Conservation (phyloP, 495 filamentous ascomycete species). For the Thermochaetoides thermophila region DNA sequence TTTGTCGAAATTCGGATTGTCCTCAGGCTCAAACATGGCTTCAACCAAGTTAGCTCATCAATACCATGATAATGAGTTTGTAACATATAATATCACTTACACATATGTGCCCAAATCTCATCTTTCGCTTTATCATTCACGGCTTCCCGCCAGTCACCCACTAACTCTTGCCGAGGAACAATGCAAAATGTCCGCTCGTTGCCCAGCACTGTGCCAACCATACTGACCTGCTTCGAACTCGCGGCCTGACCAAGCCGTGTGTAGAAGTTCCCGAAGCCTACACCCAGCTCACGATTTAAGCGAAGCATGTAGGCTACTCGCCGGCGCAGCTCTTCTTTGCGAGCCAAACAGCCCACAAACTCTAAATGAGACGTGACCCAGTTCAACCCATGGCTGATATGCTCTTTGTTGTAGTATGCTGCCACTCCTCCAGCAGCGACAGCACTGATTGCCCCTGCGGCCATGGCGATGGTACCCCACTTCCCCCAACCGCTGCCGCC, state of each 20-base stretch:
- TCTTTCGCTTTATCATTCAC: conserved; percentile 66
- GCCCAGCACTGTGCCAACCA: conserved; percentile 37
- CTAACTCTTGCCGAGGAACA: conserved; percentile 42
- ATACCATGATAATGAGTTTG: no score
- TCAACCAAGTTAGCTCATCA: no score
- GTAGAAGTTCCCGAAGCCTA: conserved; percentile 70
- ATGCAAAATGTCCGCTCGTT: conserved; percentile 69
- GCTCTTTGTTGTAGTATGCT: conserved; percentile 69
- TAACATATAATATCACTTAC: no score
- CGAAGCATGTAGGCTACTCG: conserved; percentile 44
- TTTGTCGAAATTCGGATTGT: conserved; percentile 64
- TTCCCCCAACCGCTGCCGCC: conserved; percentile 35
- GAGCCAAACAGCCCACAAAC: conserved; percentile 78
- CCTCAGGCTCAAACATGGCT: conserved; percentile 68
- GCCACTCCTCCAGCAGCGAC: conserved; percentile 79
- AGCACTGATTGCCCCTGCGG: conserved; percentile 65
- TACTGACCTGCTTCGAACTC: conserved; percentile 23
- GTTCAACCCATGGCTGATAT: conserved; percentile 50
- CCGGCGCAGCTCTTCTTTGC: conserved; percentile 56
- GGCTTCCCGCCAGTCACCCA: conserved; percentile 45
- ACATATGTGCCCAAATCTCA: conserved; percentile 71
- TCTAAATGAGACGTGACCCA: conserved; percentile 91
- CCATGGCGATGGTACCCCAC: conserved; percentile 75
- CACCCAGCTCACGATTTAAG: conserved; percentile 37
- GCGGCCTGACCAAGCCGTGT: conserved; percentile 63